Evolutionary conservation across 768 basidiomycete species (phyloP).

Genomic region (Steccherinum ochraceum): DNA sequence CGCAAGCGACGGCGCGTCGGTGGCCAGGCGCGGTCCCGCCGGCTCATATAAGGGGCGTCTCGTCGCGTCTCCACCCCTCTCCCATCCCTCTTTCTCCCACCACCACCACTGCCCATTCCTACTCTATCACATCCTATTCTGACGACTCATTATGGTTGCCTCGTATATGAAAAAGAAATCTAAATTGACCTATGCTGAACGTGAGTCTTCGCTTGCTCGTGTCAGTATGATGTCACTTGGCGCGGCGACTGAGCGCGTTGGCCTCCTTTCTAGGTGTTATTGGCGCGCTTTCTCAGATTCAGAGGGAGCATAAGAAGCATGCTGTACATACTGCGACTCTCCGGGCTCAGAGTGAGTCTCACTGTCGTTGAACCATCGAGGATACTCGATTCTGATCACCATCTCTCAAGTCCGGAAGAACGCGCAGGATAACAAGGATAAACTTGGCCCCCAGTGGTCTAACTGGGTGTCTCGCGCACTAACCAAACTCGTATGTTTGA

Average conservation of each 20-base stretch:
- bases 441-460: constrained; percentile 43
- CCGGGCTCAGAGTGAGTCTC: constrained; percentile 35
- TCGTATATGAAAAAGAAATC: constrained; percentile 13
- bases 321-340: constrained; percentile 40
- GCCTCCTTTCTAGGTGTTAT: constrained; percentile 35
- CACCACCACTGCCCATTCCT: not conserved
- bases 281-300: constrained; percentile 36
- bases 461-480: constrained; percentile 42
- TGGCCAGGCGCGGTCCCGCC: constrained; percentile 1
- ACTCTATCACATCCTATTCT: not conserved
- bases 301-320: constrained; percentile 39
- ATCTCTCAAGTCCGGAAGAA: constrained; percentile 37
- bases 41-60: not conserved
- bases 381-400: not conserved
- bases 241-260: not conserved
- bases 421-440: constrained; percentile 36
- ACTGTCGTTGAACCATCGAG: not conserved
- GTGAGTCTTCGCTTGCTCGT: constrained; percentile 22
- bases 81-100: not conserved
- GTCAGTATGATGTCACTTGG: not conserved
- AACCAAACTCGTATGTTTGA: constrained; percentile 33
- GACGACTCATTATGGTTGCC: constrained; percentile 6
- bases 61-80: not conserved
- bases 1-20: constrained; percentile 3
- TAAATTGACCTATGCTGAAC: constrained; percentile 35